Percentiles rank a stretch among this genome's conserved stretches.
phyloP scores from a whole-genome alignment of 2,329 filamentous ascomycete genomes.

The Colletotrichum sansevieriae region DNA sequence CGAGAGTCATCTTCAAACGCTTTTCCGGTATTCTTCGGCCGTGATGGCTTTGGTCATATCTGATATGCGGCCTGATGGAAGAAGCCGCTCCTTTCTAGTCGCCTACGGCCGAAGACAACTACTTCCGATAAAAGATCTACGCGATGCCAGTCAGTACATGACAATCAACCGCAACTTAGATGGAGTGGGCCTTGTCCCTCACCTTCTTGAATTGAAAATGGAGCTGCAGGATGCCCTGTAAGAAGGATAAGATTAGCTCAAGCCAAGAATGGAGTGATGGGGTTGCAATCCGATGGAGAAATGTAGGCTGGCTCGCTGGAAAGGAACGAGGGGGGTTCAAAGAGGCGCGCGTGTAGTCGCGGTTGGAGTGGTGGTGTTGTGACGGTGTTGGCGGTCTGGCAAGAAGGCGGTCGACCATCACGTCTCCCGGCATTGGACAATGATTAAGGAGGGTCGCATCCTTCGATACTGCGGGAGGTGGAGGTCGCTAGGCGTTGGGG shows the following conservation, averaged over 20 bases:
- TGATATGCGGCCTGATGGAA: conserved; percentile 21
- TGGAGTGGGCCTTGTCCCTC: conserved; percentile 45
- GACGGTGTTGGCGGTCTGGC: conserved; percentile 13
- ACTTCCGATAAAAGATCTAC: conserved; percentile 71
- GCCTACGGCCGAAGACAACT: conserved; percentile 42
- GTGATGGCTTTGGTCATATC: conserved; percentile 26
- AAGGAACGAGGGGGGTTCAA: background rate
- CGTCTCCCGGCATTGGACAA: conserved; percentile 25
- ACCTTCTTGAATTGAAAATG: conserved; percentile 99
- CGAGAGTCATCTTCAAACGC: conserved; percentile 13
- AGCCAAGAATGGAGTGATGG: conserved; percentile 42
- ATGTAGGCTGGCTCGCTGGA: background rate
- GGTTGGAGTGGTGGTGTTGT: conserved; percentile 8
- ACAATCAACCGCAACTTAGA: conserved; percentile 4
- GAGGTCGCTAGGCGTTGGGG: background rate
- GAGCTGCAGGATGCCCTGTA: conserved; percentile 90
- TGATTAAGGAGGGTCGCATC: conserved; percentile 20
- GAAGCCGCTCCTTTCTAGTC: background rate
- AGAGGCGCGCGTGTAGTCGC: conserved; percentile 39
- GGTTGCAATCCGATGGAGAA: conserved; percentile 35
- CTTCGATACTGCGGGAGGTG: conserved; percentile 13
- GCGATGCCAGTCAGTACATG: conserved; percentile 44
- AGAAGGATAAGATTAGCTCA: conserved; percentile 47
- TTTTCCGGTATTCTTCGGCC: background rate
- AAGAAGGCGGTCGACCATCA: conserved; percentile 7